phyloP scores from a whole-genome alignment of 2,329 filamentous ascomycete genomes.

The Tolypocladium endophyticum region DNA sequence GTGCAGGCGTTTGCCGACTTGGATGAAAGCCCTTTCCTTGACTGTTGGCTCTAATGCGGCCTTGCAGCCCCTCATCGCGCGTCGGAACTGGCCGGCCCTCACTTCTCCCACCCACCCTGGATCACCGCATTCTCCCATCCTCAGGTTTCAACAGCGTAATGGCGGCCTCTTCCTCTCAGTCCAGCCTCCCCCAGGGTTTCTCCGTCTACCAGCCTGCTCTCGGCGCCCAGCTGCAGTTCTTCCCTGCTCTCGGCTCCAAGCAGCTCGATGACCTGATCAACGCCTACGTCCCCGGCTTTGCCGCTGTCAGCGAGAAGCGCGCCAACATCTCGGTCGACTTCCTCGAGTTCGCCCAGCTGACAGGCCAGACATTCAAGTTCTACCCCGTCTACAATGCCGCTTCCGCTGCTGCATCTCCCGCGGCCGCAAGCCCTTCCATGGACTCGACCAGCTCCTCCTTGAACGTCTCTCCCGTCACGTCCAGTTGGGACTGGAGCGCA shows the following conservation, averaged over 20 bases:
- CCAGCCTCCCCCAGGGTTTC: constrained; percentile 35
- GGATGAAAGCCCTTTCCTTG: background rate
- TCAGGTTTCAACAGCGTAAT: constrained; percentile 9
- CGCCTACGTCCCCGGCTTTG: constrained; percentile 43
- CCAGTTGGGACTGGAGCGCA: constrained; percentile 35
- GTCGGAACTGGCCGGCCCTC: background rate
- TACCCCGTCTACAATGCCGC: constrained; percentile 37
- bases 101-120: background rate
- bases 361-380: constrained; percentile 50
- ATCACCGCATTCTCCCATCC: background rate
- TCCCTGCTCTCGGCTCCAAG: constrained; percentile 51
- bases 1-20: background rate
- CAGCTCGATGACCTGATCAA: constrained; percentile 52
- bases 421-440: constrained; percentile 26
- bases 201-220: constrained; percentile 49
- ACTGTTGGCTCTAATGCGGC: background rate
- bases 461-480: constrained; percentile 37
- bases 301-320: constrained; percentile 47
- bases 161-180: constrained; percentile 11
- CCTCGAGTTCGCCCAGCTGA: constrained; percentile 39
- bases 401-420: constrained; percentile 29
- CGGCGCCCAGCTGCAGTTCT: constrained; percentile 51
- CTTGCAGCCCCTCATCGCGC: constrained; percentile 3
- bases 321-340: constrained; percentile 49
- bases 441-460: constrained; percentile 37